Evolutionary conservation across 768 basidiomycete genomes (phyloP), one percentile per base, ranked within the genome.

Genomic region (Lyophyllum decastes): DNA sequence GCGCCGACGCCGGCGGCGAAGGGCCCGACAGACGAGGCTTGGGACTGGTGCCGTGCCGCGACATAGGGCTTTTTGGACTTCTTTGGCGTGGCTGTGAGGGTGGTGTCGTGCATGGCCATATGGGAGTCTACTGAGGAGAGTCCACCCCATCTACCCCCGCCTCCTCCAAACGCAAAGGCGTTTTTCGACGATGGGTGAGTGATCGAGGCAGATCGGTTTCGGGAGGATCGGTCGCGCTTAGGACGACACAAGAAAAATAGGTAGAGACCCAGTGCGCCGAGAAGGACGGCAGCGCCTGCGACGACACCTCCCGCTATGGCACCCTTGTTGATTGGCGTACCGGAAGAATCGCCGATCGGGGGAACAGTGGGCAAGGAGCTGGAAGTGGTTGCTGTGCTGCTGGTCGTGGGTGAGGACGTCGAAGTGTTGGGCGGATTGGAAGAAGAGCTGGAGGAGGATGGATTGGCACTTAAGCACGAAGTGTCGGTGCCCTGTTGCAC

Each of bases 231-330:
- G 19, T 24, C 25, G 41, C 61, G 61, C 34, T 41, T 25, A 33
- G 25, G 40, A n/a, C 58, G 50, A 12, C 46, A 33, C 11, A 61
- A 22, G 49, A 77, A 59, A 34, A 68, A 73, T 34, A 75, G 55
- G 58, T 74, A 72, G 54, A 76, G 51, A 7, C 72, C 64, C 16
- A 73, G 63, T 21, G 79, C 59, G 4, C 60, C 61, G 26, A 71
- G 62, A 8, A 76, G 43, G 30, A 83, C 53, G 14, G 69, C 78
- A 2, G 76, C 63, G 2, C 75, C 81, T 4, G 82, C 86, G 3
- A 87, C 60, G 19, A 81, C 76, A 24, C 79, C 79, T 1, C 86
- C 88, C 5, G 76, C 78, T 25, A 88, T 80, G 8, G 75, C 73
- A 0, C 76, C 80, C 1, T 70, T 68, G 38, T 78, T 78, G 7